A percentile compares a stretch with the other conserved stretches of the same genome.
Conservation (phyloP, 768 basidiomycete genomes). For the Pleurotus sapidus region DNA sequence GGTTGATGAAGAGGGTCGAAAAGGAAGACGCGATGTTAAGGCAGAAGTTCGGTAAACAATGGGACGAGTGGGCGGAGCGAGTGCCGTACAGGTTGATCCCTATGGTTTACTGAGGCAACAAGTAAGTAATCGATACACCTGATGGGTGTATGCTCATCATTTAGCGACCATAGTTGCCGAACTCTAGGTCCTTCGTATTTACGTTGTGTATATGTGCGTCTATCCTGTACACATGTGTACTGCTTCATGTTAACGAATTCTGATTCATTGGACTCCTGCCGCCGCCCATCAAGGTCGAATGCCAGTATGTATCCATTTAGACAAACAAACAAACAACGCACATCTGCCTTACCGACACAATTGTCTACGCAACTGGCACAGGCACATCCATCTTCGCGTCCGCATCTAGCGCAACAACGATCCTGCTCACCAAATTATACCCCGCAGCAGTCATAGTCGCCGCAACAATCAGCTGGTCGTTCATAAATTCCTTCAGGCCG, state of each 20-base stretch:
- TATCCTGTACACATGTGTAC: too few relatives aligned
- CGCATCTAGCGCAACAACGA: slow-evolving; percentile 23
- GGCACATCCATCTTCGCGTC: slow-evolving; percentile 24
- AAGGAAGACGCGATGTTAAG: slow-evolving; percentile 44
- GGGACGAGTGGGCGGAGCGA: slow-evolving; percentile 39
- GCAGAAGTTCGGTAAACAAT: slow-evolving; percentile 36
- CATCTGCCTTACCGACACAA: too few relatives aligned
- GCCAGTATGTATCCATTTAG: too few relatives aligned
- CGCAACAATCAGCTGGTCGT: slow-evolving; percentile 23
- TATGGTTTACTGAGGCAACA: slow-evolving; percentile 32
- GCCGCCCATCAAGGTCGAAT: too few relatives aligned
- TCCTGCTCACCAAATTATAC: slow-evolving; percentile 28
- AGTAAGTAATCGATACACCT: too few relatives aligned
- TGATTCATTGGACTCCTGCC: too few relatives aligned
- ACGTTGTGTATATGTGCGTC: too few relatives aligned
- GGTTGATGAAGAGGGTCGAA: slow-evolving; percentile 36
- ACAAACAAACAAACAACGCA: too few relatives aligned
- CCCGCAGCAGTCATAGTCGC: slow-evolving; percentile 23
- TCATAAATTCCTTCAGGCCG: slow-evolving; percentile 19
- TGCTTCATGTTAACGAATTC: too few relatives aligned
- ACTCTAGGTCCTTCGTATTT: too few relatives aligned
- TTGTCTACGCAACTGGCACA: slow-evolving; percentile 12
- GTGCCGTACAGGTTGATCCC: slow-evolving; percentile 51
- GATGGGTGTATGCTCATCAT: too few relatives aligned
- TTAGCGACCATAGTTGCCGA: too few relatives aligned